Evolutionary conservation across 2,329 filamentous ascomycete genomes (phyloP).

Genomic region (Fusarium beomiforme): DNA sequence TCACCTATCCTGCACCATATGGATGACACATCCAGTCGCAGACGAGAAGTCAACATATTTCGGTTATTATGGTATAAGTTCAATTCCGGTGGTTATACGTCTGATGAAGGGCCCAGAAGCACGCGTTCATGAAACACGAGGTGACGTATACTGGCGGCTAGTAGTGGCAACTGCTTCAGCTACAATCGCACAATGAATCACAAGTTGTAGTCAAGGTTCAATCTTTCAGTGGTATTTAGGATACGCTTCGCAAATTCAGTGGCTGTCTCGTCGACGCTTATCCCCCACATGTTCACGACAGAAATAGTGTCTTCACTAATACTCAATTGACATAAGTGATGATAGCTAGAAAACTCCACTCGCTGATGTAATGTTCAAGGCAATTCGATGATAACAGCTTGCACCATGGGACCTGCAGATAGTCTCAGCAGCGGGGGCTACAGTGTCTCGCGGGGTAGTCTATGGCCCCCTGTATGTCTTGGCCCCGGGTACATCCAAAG

Average conservation of each 20-base stretch:
- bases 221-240: not conserved
- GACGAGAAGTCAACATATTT: not conserved
- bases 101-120: not conserved
- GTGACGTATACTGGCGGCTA: not conserved
- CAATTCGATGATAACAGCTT: not conserved
- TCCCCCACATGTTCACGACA: not conserved
- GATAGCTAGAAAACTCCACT: not conserved
- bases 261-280: not conserved
- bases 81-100: not conserved
- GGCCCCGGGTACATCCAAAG: not conserved
- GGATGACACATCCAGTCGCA: no score
- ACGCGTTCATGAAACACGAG: not conserved
- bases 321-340: not conserved
- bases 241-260: not conserved
- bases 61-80: not conserved
- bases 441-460: not conserved
- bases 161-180: not conserved
- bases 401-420: not conserved
- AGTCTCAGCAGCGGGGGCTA: constrained; percentile 4
- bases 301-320: not conserved
- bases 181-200: not conserved
- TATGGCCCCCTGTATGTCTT: not conserved
- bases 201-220: not conserved
- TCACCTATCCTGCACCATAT: no score
- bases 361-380: not conserved